phyloP scores from a whole-genome alignment of 441 rosid genomes.

The Arabidopsis lyrata region DNA sequence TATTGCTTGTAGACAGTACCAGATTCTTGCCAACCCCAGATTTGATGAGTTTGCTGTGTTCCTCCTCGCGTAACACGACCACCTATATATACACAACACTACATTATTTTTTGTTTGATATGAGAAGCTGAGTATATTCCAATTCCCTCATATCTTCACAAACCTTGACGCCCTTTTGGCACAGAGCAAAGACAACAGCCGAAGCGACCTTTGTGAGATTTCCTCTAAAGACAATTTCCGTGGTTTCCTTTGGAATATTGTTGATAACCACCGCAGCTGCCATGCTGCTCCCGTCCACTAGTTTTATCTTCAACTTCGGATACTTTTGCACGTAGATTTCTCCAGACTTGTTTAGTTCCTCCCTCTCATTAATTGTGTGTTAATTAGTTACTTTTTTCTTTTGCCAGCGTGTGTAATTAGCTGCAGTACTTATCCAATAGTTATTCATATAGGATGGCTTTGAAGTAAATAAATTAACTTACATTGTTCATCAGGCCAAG shows the following conservation, averaged over 20 bases:
- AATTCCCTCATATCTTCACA: background rate
- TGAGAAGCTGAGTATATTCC: background rate
- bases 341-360: slow-evolving; percentile 61
- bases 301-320: slow-evolving; percentile 54
- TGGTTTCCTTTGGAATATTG: slow-evolving; percentile 67
- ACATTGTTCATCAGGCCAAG: slow-evolving; percentile 80
- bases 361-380: slow-evolving; percentile 47
- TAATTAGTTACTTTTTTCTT: slow-evolving; percentile 18
- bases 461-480: background rate
- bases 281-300: slow-evolving; percentile 79
- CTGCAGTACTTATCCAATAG: background rate
- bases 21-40: slow-evolving; percentile 33
- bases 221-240: slow-evolving; percentile 57
- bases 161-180: slow-evolving; percentile 61
- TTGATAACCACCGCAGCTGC: slow-evolving; percentile 64
- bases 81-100: slow-evolving; percentile 23
- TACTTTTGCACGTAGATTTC: slow-evolving; percentile 52
- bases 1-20: background rate
- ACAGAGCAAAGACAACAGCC: slow-evolving; percentile 52
- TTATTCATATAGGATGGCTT: background rate
- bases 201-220: slow-evolving; percentile 57
- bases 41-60: slow-evolving; percentile 48
- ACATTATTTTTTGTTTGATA: background rate
- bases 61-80: slow-evolving; percentile 39
- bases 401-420: too few species aligned